phyloP scores from a whole-genome alignment of 768 basidiomycete species.

The Amylocystis lapponica region DNA sequence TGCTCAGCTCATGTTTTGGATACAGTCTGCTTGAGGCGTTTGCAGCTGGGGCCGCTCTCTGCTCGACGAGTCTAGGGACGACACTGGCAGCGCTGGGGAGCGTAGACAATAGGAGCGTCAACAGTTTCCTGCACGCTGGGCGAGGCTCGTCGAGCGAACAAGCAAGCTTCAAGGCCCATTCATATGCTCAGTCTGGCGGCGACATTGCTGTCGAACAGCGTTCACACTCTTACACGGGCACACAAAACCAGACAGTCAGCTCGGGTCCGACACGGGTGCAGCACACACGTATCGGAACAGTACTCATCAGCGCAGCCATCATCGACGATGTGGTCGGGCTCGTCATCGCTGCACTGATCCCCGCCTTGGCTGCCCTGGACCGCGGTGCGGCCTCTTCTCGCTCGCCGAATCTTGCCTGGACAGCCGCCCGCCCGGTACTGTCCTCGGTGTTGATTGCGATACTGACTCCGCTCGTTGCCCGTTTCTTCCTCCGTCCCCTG shows the following conservation, averaged over 20 bases:
- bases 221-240: not conserved
- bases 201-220: not conserved
- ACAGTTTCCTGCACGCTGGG: no score
- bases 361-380: conserved; percentile 27
- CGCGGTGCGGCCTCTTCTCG: not conserved
- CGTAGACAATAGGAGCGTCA: conserved; percentile 1
- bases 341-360: conserved; percentile 50
- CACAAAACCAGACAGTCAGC: not conserved
- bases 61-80: conserved; percentile 62
- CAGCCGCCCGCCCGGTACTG: conserved; percentile 48
- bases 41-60: conserved; percentile 55
- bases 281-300: conserved; percentile 46
- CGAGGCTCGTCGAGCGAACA: no score
- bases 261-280: conserved; percentile 11
- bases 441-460: conserved; percentile 48
- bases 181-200: not conserved
- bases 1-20: conserved; percentile 36
- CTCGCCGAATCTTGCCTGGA: conserved; percentile 14
- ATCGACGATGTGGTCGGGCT: conserved; percentile 63
- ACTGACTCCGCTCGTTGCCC: conserved; percentile 31
- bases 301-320: conserved; percentile 56
- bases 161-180: not conserved
- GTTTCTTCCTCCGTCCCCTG: conserved; percentile 15
- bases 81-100: conserved; percentile 53
- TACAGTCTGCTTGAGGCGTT: conserved; percentile 45